A percentile compares a stretch with the other conserved stretches of the same genome.
phyloP scores from a whole-genome alignment of 345 rosid genomes.

The Eutrema heterophyllum region DNA sequence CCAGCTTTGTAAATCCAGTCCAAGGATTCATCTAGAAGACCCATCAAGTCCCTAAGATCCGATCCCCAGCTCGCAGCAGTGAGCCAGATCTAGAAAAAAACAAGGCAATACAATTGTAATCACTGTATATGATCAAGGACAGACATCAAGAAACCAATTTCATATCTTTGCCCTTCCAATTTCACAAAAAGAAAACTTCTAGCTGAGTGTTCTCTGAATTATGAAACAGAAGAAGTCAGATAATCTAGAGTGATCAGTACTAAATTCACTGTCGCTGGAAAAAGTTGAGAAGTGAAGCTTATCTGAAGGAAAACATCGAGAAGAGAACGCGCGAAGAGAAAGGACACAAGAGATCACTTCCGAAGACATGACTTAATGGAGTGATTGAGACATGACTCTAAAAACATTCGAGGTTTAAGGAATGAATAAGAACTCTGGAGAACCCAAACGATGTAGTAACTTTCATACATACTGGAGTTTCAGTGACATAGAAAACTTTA shows the following conservation, averaged over 20 bases:
- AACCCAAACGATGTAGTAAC: neutral
- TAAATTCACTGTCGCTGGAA: neutral
- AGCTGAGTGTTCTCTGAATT: neutral
- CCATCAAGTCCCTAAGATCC: slow-evolving; percentile 75
- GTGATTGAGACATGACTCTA: no score
- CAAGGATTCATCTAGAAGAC: slow-evolving; percentile 44
- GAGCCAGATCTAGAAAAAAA: slow-evolving; percentile 90
- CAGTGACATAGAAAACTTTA: neutral
- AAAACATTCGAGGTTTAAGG: neutral
- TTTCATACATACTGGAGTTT: neutral
- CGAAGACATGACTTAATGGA: neutral
- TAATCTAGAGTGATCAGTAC: neutral
- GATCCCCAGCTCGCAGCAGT: slow-evolving; percentile 66
- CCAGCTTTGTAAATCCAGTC: slow-evolving; percentile 37
- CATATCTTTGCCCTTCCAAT: slow-evolving; percentile 14
- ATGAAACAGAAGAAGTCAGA: neutral
- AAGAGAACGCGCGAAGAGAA: neutral
- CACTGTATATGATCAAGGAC: slow-evolving; percentile 26
- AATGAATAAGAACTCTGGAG: neutral
- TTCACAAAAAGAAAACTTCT: neutral
- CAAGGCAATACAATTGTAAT: slow-evolving; percentile 47
- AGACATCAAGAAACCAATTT: slow-evolving; percentile 26
- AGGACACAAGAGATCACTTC: neutral
- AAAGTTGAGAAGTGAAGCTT: neutral
- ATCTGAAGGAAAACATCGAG: neutral